These are phyloP conservation scores for Ascochyta lentis DNA, from an alignment of 2,329 filamentous ascomycete genomes.

Conservation along the genomic window DNA sequence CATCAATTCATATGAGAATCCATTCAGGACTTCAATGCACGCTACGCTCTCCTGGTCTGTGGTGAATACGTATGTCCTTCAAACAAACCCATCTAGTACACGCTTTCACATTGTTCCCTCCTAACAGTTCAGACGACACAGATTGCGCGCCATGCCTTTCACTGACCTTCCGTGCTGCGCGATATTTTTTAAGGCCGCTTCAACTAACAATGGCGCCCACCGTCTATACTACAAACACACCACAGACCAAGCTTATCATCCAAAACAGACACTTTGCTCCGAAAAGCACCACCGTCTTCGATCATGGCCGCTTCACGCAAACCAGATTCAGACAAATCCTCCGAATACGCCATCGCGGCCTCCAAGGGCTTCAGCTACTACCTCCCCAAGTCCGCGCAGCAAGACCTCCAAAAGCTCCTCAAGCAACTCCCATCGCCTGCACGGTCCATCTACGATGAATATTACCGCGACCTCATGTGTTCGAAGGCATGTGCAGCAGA, in stretches of 20 bases:
- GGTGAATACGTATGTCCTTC: background rate
- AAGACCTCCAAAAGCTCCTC: background rate
- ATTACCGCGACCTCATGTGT: constrained; percentile 13
- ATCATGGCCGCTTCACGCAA: background rate
- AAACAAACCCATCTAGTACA: no score
- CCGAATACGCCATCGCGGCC: constrained; percentile 8
- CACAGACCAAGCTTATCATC: background rate
- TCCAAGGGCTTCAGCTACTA: constrained; percentile 15
- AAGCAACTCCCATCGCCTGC: constrained; percentile 1
- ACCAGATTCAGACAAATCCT: background rate
- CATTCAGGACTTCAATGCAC: no score
- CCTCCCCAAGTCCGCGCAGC: constrained; percentile 3
- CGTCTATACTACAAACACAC: background rate
- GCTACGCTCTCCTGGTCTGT: background rate
- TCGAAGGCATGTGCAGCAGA: constrained; percentile 2
- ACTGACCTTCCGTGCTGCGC: background rate
- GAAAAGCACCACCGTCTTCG: background rate
- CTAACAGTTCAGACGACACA: background rate
- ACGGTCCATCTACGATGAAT: constrained; percentile 5
- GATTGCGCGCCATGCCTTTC: background rate
- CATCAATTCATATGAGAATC: no score
- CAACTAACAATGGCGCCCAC: background rate
- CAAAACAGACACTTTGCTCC: background rate
- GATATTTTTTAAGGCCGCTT: background rate
- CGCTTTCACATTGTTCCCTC: background rate